A percentile compares a stretch with the other conserved stretches of the same genome.
phyloP scores from a whole-genome alignment of 2,329 filamentous ascomycete genomes.

The Xylariaceae sp. region DNA sequence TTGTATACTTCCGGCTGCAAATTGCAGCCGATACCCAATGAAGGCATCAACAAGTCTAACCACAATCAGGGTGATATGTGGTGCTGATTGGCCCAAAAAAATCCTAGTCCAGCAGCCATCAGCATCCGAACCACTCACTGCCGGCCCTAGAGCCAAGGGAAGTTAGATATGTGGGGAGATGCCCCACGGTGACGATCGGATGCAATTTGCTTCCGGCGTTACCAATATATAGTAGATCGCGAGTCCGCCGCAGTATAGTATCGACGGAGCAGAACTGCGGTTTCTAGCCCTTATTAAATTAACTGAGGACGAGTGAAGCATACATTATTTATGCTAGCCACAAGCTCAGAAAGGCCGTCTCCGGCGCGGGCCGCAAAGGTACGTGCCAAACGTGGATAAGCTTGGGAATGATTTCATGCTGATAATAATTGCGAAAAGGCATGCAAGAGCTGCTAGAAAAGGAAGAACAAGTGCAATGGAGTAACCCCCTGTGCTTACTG shows the following conservation, averaged over 20 bases:
- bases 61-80: not conserved
- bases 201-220: constrained; percentile 1
- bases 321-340: no score
- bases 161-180: not conserved
- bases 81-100: not conserved
- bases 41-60: not conserved
- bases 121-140: not conserved
- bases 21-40: constrained; percentile 5
- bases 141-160: not conserved
- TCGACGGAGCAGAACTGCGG: no score
- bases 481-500: constrained; percentile 6
- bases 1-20: constrained; percentile 8
- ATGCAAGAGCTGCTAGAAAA: constrained; percentile 7
- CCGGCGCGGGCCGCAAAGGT: no score
- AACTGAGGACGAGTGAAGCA: no score
- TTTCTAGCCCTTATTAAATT: no score
- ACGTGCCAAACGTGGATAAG: no score
- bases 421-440: no score
- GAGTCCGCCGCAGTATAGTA: not conserved
- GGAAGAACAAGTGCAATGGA: constrained; percentile 6
- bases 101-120: not conserved
- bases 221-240: no score
- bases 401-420: no score
- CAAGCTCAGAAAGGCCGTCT: no score
- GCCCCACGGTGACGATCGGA: not conserved